These are phyloP conservation scores for Ustulina deusta DNA, from an alignment of 2,329 filamentous ascomycete genomes.

Conservation along the genomic window DNA sequence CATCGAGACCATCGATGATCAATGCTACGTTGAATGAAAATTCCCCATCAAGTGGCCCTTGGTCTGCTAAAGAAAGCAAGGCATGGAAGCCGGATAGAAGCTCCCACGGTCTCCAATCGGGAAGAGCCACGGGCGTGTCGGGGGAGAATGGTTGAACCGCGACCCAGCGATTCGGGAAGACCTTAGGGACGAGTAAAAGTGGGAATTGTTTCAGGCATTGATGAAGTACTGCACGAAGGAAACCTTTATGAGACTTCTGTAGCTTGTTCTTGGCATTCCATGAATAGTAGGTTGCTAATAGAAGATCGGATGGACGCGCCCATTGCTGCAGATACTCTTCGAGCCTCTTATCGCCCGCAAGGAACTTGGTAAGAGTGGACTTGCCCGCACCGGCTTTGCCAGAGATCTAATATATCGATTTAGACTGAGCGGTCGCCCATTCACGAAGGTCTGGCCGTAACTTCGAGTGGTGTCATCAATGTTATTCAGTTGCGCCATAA, in stretches of 20 bases:
- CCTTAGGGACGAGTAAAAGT: not conserved
- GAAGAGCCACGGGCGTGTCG: not conserved
- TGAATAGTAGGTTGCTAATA: slow-evolving; percentile 21
- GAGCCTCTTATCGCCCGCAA: slow-evolving; percentile 3
- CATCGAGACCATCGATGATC: slow-evolving; percentile 23
- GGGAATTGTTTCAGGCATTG: slow-evolving; percentile 17
- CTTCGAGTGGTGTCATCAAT: slow-evolving; percentile 2
- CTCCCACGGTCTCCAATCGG: slow-evolving; percentile 16
- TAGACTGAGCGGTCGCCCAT: slow-evolving; percentile 5
- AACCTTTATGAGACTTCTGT: slow-evolving; percentile 15
- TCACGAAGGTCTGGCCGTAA: slow-evolving; percentile 8
- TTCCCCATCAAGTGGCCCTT: not conserved
- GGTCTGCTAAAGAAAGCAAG: slow-evolving; percentile 4
- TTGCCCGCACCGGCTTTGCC: slow-evolving; percentile 42
- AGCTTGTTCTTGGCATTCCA: slow-evolving; percentile 26
- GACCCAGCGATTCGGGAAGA: slow-evolving; percentile 23
- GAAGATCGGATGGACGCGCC: not conserved
- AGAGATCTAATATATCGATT: slow-evolving; percentile 20
- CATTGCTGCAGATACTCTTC: slow-evolving; percentile 1
- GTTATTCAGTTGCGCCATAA: not conserved
- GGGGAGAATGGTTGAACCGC: slow-evolving; percentile 7
- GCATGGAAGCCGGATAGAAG: slow-evolving; percentile 8
- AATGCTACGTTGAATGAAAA: slow-evolving; percentile 10
- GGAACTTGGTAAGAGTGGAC: slow-evolving; percentile 40
- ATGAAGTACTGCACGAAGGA: slow-evolving; percentile 21